Percentiles rank a stretch among this genome's conserved stretches.
These are phyloP conservation scores for Myrica gale DNA, from an alignment of 306 rosid genomes.

Conservation along the genomic window DNA sequence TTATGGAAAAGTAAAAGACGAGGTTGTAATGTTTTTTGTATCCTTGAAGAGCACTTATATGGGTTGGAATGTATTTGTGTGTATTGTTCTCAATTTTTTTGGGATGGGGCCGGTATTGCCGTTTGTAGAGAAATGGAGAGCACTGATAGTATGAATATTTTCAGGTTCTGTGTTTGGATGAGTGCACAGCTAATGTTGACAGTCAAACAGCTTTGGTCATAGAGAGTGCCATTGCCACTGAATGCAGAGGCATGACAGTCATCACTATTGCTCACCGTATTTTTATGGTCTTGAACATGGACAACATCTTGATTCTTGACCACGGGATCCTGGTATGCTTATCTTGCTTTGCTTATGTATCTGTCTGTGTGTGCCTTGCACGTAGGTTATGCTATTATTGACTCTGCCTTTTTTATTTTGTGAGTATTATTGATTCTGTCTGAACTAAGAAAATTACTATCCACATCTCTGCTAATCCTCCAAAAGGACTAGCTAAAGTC, in stretches of 20 bases:
- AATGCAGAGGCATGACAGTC: slow-evolving; percentile 79
- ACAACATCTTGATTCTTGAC: slow-evolving; percentile 74
- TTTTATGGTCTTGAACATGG: slow-evolving; percentile 80
- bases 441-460: no score
- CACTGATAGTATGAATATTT: slow-evolving; percentile 16
- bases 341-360: slow-evolving; percentile 12
- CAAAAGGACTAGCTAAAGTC: no score
- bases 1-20: not conserved
- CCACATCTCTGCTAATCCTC: no score
- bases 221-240: slow-evolving; percentile 69
- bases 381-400: no score
- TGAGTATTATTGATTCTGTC: no score
- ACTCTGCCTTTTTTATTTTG: no score
- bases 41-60: not conserved
- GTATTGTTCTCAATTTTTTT: not conserved
- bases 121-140: not conserved
- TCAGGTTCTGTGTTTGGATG: slow-evolving; percentile 95
- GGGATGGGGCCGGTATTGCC: not conserved
- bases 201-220: slow-evolving; percentile 76
- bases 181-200: slow-evolving; percentile 91
- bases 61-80: not conserved
- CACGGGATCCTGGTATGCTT: slow-evolving; percentile 72
- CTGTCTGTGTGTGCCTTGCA: not conserved
- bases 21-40: not conserved
- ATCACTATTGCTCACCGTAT: slow-evolving; percentile 94